These are phyloP conservation scores for Zelonia costaricensis DNA, from an alignment of 208 protist genomes.

Conservation along the genomic window DNA sequence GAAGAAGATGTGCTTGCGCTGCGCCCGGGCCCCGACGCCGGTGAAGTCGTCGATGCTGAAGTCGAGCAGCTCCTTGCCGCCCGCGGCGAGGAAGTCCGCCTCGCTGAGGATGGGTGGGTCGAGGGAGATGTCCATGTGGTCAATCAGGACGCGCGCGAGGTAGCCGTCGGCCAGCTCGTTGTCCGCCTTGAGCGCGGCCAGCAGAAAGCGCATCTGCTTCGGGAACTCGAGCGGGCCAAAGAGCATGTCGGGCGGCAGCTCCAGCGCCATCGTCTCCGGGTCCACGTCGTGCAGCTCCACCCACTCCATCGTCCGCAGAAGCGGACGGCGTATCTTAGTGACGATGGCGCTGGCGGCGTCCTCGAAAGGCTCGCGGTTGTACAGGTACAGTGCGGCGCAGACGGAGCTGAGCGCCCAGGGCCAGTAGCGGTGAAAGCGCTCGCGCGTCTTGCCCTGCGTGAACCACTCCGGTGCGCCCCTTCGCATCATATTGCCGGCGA, in stretches of 20 bases:
- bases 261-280: constrained; percentile 85
- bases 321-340: constrained; percentile 74
- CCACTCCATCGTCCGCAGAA: constrained; percentile 88
- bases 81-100: constrained; percentile 61
- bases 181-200: constrained; percentile 81
- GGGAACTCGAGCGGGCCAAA: constrained; percentile 87
- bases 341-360: constrained; percentile 76
- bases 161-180: constrained; percentile 91
- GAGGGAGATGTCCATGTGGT: constrained; percentile 90
- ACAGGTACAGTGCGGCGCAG: constrained; percentile 81
- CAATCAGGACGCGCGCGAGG: constrained; percentile 80
- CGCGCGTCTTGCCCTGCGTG: constrained; percentile 71
- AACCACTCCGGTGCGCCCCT: constrained; percentile 81
- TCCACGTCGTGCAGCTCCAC: constrained; percentile 90
- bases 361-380: constrained; percentile 89
- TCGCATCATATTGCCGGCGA: constrained; percentile 67
- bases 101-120: constrained; percentile 71
- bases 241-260: constrained; percentile 88
- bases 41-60: constrained; percentile 87
- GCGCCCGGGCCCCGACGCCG: constrained; percentile 41
- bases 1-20: constrained; percentile 88
- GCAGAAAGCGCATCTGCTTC: constrained; percentile 90
- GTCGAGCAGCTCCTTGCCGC: constrained; percentile 71
- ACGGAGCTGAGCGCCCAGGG: constrained; percentile 83
- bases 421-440: constrained; percentile 85